These are phyloP conservation scores for Neohortaea acidophila DNA, from an alignment of 495 filamentous ascomycete species.

Conservation along the genomic window DNA sequence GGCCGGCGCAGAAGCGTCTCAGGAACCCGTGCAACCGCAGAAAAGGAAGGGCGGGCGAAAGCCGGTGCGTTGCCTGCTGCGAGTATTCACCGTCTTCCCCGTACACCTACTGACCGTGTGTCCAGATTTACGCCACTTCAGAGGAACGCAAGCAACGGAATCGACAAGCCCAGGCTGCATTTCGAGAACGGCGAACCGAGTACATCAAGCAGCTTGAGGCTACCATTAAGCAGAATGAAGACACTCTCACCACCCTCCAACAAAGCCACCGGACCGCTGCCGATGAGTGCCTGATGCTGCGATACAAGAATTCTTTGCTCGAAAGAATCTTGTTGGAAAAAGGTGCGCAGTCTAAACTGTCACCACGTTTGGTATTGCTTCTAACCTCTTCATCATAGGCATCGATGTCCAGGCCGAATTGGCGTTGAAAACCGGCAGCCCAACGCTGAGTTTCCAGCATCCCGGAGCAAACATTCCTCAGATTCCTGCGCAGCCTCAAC, in stretches of 20 bases:
- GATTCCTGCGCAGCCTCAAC: slow-evolving; percentile 32
- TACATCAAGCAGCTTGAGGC: slow-evolving; percentile 98
- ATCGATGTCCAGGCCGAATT: slow-evolving; percentile 97
- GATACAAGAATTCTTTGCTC: slow-evolving; percentile 93
- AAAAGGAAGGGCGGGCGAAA: slow-evolving; percentile 97
- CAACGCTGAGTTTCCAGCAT: slow-evolving; percentile 45
- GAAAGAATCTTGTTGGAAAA: slow-evolving; percentile 93
- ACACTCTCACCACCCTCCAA: slow-evolving; percentile 77
- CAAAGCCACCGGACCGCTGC: slow-evolving; percentile 88
- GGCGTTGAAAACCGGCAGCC: slow-evolving; percentile 68
- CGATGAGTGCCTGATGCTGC: slow-evolving; percentile 94
- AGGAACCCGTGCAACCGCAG: slow-evolving; percentile 47
- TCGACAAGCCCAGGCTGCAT: slow-evolving; percentile 91
- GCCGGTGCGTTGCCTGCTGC: slow-evolving; percentile 52
- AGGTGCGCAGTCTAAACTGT: too few species aligned
- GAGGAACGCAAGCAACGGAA: slow-evolving; percentile 98
- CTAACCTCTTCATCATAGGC: too few species aligned
- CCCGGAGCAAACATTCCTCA: slow-evolving; percentile 42
- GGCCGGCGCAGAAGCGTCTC: slow-evolving; percentile 31
- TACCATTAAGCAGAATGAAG: slow-evolving; percentile 94
- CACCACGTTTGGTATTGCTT: too few species aligned
- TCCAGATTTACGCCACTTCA: slow-evolving; percentile 90
- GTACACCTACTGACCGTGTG: slow-evolving; percentile 5
- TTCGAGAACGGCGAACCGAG: slow-evolving; percentile 89
- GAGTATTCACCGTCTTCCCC: slow-evolving; percentile 12